phyloP scores from a whole-genome alignment of 2,329 filamentous ascomycete genomes.

The Botrytis cinerea region DNA sequence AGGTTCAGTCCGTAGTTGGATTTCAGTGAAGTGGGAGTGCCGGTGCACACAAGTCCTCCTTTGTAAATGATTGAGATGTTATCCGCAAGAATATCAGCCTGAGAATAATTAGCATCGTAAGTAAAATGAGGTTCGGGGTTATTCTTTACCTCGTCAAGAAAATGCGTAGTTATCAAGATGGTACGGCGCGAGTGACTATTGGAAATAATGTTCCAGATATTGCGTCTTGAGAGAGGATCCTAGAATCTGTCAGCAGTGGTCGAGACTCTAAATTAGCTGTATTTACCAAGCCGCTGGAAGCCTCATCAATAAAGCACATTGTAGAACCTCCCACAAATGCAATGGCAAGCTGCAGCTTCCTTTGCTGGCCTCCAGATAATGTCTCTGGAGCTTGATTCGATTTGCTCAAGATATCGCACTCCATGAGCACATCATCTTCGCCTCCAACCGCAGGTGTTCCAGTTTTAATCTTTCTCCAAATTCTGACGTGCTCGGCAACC shows the following conservation, averaged over 20 bases:
- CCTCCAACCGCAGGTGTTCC: conserved; percentile 43
- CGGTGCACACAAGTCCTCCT: not conserved
- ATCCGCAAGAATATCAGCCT: not conserved
- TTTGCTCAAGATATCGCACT: not conserved
- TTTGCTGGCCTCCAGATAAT: conserved; percentile 66
- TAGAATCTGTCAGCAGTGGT: not conserved
- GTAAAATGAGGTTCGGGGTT: not conserved
- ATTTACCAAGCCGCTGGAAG: conserved; percentile 58
- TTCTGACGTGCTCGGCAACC: conserved; percentile 61
- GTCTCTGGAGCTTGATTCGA: conserved; percentile 48
- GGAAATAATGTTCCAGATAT: conserved; percentile 69
- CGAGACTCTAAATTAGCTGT: not conserved
- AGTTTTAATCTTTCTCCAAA: conserved; percentile 62
- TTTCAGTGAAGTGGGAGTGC: not conserved
- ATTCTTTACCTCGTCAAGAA: not conserved
- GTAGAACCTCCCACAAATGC: conserved; percentile 67
- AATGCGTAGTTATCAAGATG: conserved; percentile 41
- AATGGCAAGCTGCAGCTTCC: conserved; percentile 67
- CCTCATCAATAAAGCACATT: conserved; percentile 67
- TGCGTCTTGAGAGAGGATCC: conserved; percentile 61
- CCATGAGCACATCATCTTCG: conserved; percentile 37
- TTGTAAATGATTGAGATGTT: not conserved
- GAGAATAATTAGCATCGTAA: not conserved
- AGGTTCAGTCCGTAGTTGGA: not conserved
- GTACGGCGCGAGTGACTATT: conserved; percentile 61